These are phyloP conservation scores for Rhododendron williamsianum DNA, from an alignment of 148 eudicot genomes.

Conservation along the genomic window DNA sequence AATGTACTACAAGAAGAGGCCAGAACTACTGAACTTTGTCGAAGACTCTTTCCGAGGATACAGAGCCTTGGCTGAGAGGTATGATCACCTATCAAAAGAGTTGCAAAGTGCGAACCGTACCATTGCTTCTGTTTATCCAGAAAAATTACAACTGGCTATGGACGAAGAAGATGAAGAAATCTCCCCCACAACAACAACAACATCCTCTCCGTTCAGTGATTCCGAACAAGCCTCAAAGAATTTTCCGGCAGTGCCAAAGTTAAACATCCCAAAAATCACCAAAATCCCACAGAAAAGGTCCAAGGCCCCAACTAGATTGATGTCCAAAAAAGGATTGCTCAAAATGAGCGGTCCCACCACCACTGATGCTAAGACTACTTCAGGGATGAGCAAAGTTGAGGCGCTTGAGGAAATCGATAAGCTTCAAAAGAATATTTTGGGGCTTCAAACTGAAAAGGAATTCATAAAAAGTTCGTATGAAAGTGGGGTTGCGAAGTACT, in stretches of 20 bases:
- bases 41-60: slow-evolving; percentile 77
- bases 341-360: slow-evolving; percentile 25
- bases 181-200: neutral
- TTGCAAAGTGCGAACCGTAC: slow-evolving; percentile 78
- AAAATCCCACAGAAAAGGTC: slow-evolving; percentile 21
- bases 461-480: slow-evolving; percentile 61
- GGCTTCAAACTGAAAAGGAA: slow-evolving; percentile 69
- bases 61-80: slow-evolving; percentile 81
- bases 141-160: slow-evolving; percentile 46
- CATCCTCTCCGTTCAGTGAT: slow-evolving; percentile 28
- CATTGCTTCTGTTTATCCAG: slow-evolving; percentile 68
- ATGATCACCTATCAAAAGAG: slow-evolving; percentile 71
- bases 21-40: slow-evolving; percentile 61
- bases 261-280: slow-evolving; percentile 35
- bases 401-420: slow-evolving; percentile 53
- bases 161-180: slow-evolving; percentile 63
- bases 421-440: slow-evolving; percentile 60
- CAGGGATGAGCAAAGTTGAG: slow-evolving; percentile 53
- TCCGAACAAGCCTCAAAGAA: slow-evolving; percentile 15
- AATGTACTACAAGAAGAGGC: slow-evolving; percentile 84
- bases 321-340: slow-evolving; percentile 51
- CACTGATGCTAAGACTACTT: slow-evolving; percentile 19
- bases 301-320: slow-evolving; percentile 40
- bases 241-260: slow-evolving; percentile 28
- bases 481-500: slow-evolving; percentile 43